Base-by-base conservation (phyloP, 768 basidiomycete genomes). In the Sporobolomyces roseus region DNA sequence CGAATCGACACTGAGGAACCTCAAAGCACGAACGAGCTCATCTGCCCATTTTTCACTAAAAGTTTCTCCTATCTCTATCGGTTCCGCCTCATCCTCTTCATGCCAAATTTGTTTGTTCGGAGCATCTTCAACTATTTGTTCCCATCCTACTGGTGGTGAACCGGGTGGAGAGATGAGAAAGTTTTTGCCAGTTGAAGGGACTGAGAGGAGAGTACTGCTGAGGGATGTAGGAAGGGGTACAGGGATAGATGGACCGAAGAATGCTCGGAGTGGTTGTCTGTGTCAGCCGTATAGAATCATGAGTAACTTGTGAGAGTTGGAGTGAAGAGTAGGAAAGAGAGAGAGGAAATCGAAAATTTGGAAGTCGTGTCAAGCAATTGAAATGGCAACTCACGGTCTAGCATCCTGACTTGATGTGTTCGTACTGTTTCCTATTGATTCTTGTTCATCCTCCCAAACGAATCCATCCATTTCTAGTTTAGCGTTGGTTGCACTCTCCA, bases 151-250 rank as follows among this genome's bases (percentile, higher is more conserved):
- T 0, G 96, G 96, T 0, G 96, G 96, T 0, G 93, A 96, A 7
- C 96, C 96, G 5, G 96, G 96, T 0, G 96, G 96, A 0, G 96
- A 98, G 71, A 99, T 93, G 53, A 99, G 83, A 80, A 97, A 98
- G 80, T 98, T 98, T 80, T 91, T 91, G 74, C 93, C 89, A 45
- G 87, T 73, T 0, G 83, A 80, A 0, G 94, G 94, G 0, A 93
- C 91, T 48, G 83, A 93, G 84, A 75, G 87, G 85, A 74, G 83
- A 80, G 32, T 21, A 27, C 48, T 55, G 45, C 56, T 27, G 71
- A 56, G 52, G 65, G 76, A 58, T 74, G 71, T 71, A 74, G 53
- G 76, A 73, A 51, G 72, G 61, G 83, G 80, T 54, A 61, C 77
- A 78, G 76, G 29, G 55, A 66, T 55, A 2, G 33, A 46, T 16